These are phyloP conservation scores for Heterobasidion occidentale DNA, from an alignment of 1,284 basidiomycete genomes.

Conservation along the genomic window DNA sequence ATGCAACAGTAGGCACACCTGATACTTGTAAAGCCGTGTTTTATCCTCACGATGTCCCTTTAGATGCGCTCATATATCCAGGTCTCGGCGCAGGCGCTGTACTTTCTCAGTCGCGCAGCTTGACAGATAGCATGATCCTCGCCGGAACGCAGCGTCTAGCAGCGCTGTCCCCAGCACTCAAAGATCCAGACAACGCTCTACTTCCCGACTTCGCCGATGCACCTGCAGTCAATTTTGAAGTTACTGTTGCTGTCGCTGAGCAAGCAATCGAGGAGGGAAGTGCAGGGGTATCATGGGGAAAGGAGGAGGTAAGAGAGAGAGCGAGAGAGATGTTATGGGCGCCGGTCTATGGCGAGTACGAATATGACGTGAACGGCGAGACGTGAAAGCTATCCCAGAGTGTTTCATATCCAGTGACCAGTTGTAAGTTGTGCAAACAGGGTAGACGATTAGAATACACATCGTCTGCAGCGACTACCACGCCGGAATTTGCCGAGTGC, in stretches of 20 bases:
- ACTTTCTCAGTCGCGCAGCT: constrained; percentile 47
- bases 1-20: constrained; percentile 50
- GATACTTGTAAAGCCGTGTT: background rate
- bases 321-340: constrained; percentile 48
- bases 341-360: constrained; percentile 56
- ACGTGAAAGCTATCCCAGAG: constrained; percentile 8
- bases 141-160: constrained; percentile 70
- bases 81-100: constrained; percentile 73
- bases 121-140: constrained; percentile 75
- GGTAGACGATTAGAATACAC: background rate
- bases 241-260: constrained; percentile 75
- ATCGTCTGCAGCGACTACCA: background rate
- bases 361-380: constrained; percentile 53
- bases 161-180: constrained; percentile 65
- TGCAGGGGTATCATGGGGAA: constrained; percentile 44
- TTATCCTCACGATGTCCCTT: too few species aligned
- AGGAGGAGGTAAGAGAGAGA: constrained; percentile 43
- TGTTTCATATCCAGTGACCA: background rate
- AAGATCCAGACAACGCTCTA: constrained; percentile 54
- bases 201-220: constrained; percentile 71
- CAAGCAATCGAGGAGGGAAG: constrained; percentile 69
- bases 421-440: too few species aligned
- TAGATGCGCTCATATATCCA: constrained; percentile 74
- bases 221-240: constrained; percentile 64
- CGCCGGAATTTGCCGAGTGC: background rate